Base-by-base conservation (phyloP, 495 filamentous ascomycete genomes). In the Penicillium cinerascens region DNA sequence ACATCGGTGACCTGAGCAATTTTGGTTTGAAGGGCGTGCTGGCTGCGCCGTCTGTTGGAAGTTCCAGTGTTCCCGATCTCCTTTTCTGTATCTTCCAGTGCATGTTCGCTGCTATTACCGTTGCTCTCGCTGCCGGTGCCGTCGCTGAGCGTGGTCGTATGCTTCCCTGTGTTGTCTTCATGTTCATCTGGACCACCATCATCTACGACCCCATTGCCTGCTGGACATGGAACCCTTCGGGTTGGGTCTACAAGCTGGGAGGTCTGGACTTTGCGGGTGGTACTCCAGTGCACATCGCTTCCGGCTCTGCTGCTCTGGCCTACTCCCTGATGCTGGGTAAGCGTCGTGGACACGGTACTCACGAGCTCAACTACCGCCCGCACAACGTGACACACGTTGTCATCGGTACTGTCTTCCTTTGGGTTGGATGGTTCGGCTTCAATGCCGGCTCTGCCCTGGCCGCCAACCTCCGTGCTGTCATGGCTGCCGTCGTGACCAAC, bases 381-480 rank as follows among this genome's bases (percentile, higher is more conserved):
- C 93, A 98, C 77, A 97, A 97, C 63, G 93, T 98, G 44, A 96
- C 91, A 20, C 91, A 96, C 69, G 90, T 98, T 56, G 92, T 97
- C 29, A 84, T 98, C 41, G 93, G 93, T 4, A 98, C 93, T 11
- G 91, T 97, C 44, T 97, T 98, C 78, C 86, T 98, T 40, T 98
- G 93, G 93, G 91, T 97, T 42, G 93, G 93, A 23, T 98, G 93
- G 93, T 97, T 97, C 66, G 93, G 93, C 44, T 98, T 98, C 82
- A 98, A 98, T 65, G 93, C 88, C 47, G 93, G 93, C 52, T 89
- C 85, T 20, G 93, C 92, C n/a, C 79, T 96, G 36, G 79, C 83
- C 38, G 92, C 91, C 54, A 97, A 95, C 72, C 71, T 95, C 70
- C 87, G 93, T 25, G 59, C 93, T 49, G 77, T 79, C 33, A 81